Evolutionary conservation across 2,329 filamentous ascomycete species (phyloP).

Genomic region (Botrytis byssoidea): DNA sequence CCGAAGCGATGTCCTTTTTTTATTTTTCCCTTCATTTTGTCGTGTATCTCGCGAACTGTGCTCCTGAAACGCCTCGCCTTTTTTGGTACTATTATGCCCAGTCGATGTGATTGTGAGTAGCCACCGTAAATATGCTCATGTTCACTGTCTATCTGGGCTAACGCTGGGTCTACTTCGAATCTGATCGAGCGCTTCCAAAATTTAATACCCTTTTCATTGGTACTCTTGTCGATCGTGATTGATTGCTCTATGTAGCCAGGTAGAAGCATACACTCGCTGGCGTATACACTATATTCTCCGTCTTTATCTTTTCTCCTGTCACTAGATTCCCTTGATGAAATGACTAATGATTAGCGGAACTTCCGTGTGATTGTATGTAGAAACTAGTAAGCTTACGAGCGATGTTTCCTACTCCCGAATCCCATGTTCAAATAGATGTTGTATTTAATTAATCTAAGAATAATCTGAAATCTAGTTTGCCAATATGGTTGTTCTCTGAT

Average conservation of each 20-base stretch:
- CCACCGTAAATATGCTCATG: neutral
- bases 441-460: neutral
- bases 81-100: neutral
- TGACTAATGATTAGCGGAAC: neutral
- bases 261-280: neutral
- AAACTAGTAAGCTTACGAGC: neutral
- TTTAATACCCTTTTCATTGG: neutral
- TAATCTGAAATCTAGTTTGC: no score
- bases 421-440: neutral
- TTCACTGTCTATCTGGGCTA: neutral
- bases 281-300: neutral
- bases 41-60: neutral
- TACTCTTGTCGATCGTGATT: neutral
- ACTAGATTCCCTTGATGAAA: neutral
- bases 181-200: neutral
- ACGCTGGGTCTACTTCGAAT: neutral
- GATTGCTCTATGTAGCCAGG: neutral
- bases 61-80: neutral
- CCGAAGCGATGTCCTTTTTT: neutral
- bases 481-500: neutral
- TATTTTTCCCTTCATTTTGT: neutral
- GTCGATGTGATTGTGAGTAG: conserved; percentile 1
- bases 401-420: neutral
- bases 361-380: neutral
- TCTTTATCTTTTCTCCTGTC: neutral